Base-by-base conservation (phyloP, 345 rosid species). In the Dovyalis caffra region DNA sequence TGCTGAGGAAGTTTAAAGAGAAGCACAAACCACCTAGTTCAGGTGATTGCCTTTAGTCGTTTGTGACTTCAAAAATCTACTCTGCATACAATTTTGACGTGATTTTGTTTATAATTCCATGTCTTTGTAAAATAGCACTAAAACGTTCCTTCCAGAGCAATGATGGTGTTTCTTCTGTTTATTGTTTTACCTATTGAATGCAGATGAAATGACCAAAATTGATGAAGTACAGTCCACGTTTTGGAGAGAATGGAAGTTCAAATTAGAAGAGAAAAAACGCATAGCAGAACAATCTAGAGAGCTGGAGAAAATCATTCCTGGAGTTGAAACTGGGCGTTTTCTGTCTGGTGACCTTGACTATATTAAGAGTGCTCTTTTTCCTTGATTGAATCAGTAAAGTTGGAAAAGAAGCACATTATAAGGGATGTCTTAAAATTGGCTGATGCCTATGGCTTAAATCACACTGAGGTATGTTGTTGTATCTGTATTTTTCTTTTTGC, bases 191-290 rank as follows among this genome's bases (percentile, higher is more conserved):
- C 66, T 71, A 51, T 71, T 82, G 79, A 64, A 64, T 72, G 72
- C 87, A 95, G 98, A 91, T 87, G 97, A 87, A 75, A 84, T 93
- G 81, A 87, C 82, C 76, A 84, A 87, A 86, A 88, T 95, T 53
- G 93, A 91, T 77, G 82, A 84, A 83, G 93, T 86, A 64, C 97
- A 92, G 16, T 90, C 98, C 66, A 88, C 93, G 40, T 95, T 95
- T 81, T 93, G 99, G 99, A 88, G 88, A 81, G 95, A 95, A 33
- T 95, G 99, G 99, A 93, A 95, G 80, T 81, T 88, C 77, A 93
- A 93, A 78, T 82, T 95, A 80, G 99, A 93, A 86, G 97, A 88
- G 61, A 91, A 92, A 81, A 93, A 86, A 84, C 79, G 66, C 68
- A 82, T 80, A 67, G 90, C 99, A 1, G 97, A 91, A 75, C 97